Evolutionary conservation across 2,329 filamentous ascomycete species (phyloP).

Genomic region (Aspergillus flavus): DNA sequence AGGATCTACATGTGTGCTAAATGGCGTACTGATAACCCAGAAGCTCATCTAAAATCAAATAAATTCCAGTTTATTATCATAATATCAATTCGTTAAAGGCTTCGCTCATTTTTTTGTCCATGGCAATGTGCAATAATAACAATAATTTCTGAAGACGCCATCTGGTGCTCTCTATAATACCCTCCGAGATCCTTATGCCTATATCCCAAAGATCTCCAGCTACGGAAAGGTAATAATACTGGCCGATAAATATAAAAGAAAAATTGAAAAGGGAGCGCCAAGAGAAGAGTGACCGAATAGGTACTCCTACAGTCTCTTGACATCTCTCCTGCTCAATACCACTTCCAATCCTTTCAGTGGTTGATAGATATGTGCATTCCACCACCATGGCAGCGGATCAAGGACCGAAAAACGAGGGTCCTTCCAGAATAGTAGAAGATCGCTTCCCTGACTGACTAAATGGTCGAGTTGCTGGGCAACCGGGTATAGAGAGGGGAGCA

Average conservation of each 20-base stretch:
- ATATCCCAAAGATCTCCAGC: background rate
- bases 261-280: background rate
- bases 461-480: conserved; percentile 27
- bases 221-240: background rate
- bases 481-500: conserved; percentile 19
- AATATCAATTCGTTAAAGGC: background rate
- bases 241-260: background rate
- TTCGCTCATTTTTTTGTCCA: background rate
- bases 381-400: conserved; percentile 62
- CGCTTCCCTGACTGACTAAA: conserved; percentile 20
- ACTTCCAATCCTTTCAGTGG: conserved; percentile 39
- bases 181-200: background rate
- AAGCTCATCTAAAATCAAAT: background rate
- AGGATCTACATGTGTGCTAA: background rate
- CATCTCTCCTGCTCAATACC: conserved; percentile 5
- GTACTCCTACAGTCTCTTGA: background rate
- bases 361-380: conserved; percentile 61
- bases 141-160: background rate
- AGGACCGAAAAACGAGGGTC: conserved; percentile 57
- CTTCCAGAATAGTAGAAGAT: conserved; percentile 54
- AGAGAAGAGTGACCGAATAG: background rate
- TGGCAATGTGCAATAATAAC: background rate
- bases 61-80: background rate
- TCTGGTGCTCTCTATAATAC: background rate
- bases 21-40: background rate